Percentiles rank a stretch among this genome's conserved stretches.
Evolutionary conservation across 805 yeast genomes (phyloP).

Genomic region (Candida michaelii): DNA sequence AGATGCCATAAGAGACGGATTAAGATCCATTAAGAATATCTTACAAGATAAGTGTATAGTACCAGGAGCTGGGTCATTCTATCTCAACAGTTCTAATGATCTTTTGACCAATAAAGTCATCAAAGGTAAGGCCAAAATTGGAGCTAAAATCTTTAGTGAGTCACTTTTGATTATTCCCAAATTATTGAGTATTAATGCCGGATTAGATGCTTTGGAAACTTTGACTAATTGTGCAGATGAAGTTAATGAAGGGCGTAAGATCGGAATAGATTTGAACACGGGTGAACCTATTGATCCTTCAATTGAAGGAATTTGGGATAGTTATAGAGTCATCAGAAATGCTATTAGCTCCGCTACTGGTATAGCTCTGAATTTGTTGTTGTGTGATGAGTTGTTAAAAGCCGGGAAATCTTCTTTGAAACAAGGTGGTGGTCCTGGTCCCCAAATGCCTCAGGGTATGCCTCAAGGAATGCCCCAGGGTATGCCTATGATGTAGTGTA

Average conservation of each 20-base stretch:
- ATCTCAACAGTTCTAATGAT: constrained; percentile 75
- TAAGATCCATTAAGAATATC: constrained; percentile 91
- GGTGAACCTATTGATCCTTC: constrained; percentile 97
- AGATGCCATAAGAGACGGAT: constrained; percentile 97
- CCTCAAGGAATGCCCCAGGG: constrained; percentile 13
- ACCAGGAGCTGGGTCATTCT: constrained; percentile 98
- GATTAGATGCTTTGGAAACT: constrained; percentile 89
- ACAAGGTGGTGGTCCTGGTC: constrained; percentile 41
- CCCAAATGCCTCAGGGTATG: constrained; percentile 11
- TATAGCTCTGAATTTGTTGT: constrained; percentile 84
- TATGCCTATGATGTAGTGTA: constrained; percentile 10
- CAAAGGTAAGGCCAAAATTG: constrained; percentile 86
- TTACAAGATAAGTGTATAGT: constrained; percentile 80
- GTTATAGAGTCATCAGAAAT: constrained; percentile 89
- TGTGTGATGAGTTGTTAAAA: constrained; percentile 94
- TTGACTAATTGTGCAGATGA: constrained; percentile 89
- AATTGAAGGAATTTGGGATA: constrained; percentile 95
- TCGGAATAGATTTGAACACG: constrained; percentile 84
- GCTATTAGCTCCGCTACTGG: constrained; percentile 92
- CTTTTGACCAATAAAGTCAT: constrained; percentile 51
- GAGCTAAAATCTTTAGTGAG: constrained; percentile 91
- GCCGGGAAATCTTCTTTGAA: constrained; percentile 95
- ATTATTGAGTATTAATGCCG: constrained; percentile 88
- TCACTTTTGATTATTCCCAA: constrained; percentile 90
- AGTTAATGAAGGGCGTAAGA: constrained; percentile 72